Evolutionary conservation across 2,329 filamentous ascomycete genomes (phyloP), one percentile per base, ranked within the genome.

Genomic region (Colletotrichum sp.): DNA sequence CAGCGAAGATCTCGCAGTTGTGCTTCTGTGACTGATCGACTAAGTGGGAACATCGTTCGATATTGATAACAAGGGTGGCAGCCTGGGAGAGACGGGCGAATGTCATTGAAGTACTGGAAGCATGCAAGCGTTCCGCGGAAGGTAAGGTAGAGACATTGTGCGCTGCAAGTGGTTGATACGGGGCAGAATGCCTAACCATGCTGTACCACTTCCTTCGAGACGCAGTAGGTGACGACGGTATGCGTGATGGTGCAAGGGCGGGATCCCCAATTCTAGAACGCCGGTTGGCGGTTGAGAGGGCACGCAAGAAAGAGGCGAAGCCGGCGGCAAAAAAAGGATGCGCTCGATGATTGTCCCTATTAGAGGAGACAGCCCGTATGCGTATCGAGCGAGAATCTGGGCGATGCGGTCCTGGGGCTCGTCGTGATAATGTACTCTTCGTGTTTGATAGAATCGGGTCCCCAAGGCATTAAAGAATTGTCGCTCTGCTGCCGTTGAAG

Each of bases 251-350:
- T 44, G 57, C 28, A 68, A 68, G 44, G 68, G 44, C 63, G 30
- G 30, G 34, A 39, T 64, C 65, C 59, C 74, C 65, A 69, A 52
- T 74, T 74, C 70, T 65, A 74, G 71, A 76, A 74, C 69, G 44
- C 73, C 44, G 55, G 69, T 72, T 72, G 68, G 49, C 52, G 60
- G 60, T 49, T 32, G 32, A 26, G 32, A 62, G n/a, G 63, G 39
- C 66, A 68, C 32, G 66, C 69, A 68, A 39, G 34, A 34, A 67
- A 28, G 63, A 76, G 57, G 63, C 69, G 24, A 72, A 64, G 73
- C 63, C 63, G 72, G 73, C 69, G 73, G 73, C 73, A 76, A 76
- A 57, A 72, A n/a, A 32, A 32, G n/a, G 12, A 18, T 52, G 26
- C 15, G 16, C 36, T 66, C 26, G 34, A 16, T n/a, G 16, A 26